Conservation (phyloP, 345 rosid genomes). For the Barbarea vulgaris region DNA sequence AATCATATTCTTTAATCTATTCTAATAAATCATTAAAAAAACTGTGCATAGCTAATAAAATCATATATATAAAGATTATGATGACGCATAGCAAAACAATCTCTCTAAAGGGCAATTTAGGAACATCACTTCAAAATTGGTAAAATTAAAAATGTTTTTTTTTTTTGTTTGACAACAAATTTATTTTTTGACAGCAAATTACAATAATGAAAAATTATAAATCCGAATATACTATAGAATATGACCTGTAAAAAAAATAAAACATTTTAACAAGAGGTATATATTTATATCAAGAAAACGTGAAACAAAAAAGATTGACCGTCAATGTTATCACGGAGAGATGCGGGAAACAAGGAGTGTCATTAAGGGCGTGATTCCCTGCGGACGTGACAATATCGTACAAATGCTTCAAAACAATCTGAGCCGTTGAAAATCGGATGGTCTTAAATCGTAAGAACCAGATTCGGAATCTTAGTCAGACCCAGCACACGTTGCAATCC, state of each 20-base stretch:
- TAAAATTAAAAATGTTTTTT: neutral
- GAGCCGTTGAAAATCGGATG: conserved; percentile 33
- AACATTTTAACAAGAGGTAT: neutral
- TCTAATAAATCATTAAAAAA: neutral
- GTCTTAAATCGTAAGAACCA: conserved; percentile 35
- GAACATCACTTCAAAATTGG: neutral
- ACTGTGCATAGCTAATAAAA: too few relatives aligned
- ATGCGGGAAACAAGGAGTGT: conserved; percentile 33
- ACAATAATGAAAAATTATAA: neutral
- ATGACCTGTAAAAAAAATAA: neutral
- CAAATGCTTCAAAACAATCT: conserved; percentile 6
- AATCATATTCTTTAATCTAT: neutral
- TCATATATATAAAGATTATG: neutral
- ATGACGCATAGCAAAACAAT: neutral
- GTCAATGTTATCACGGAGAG: conserved; percentile 12
- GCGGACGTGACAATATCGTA: conserved; percentile 9
- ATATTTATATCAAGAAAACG: conserved; percentile 28
- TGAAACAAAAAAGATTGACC: conserved; percentile 7
- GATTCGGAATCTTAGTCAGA: conserved; percentile 25
- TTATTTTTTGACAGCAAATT: neutral
- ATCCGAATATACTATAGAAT: conserved; percentile 26
- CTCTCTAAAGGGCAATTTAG: conserved; percentile 10
- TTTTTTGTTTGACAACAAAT: neutral
- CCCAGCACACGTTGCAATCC: conserved; percentile 9
- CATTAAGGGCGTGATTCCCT: conserved; percentile 19